These are phyloP conservation scores for Plasmodium gallinaceum DNA, from an alignment of 169 alveolate genomes.

Conservation along the genomic window DNA sequence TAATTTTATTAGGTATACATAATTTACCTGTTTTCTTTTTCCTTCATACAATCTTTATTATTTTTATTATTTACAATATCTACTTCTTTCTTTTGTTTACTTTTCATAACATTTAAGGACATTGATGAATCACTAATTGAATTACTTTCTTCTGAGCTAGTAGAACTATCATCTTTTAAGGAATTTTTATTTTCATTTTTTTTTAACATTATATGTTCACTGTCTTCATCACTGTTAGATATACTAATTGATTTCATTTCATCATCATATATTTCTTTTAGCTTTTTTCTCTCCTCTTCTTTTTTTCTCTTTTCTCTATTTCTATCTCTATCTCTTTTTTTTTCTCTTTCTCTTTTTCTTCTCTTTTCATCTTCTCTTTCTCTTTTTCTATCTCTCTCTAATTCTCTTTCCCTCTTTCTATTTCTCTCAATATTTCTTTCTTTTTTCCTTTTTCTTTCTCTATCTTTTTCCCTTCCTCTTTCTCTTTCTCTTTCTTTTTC, in stretches of 20 bases:
- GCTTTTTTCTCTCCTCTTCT: not conserved
- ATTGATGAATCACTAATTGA: constrained; percentile 5
- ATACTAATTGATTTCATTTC: constrained; percentile 9
- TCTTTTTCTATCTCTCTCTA: not conserved
- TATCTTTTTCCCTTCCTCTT: not conserved
- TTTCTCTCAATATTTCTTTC: not conserved
- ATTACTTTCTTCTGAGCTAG: constrained; percentile 22
- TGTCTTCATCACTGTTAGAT: constrained; percentile 14
- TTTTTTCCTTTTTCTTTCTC: not conserved
- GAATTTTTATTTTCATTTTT: not conserved
- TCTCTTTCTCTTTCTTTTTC: constrained; percentile 9
- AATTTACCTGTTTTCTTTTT: constrained; percentile 19
- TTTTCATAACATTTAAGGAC: constrained; percentile 1
- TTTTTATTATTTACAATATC: constrained; percentile 1
- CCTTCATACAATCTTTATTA: constrained; percentile 4
- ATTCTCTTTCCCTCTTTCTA: not conserved
- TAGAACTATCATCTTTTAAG: constrained; percentile 1
- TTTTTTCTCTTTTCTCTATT: constrained; percentile 2
- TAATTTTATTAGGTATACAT: not conserved
- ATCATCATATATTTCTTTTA: constrained; percentile 3
- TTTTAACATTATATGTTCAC: not conserved
- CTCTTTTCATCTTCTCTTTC: not conserved
- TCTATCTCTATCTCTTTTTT: not conserved
- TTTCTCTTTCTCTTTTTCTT: not conserved
- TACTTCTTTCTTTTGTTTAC: constrained; percentile 15